Conservation (phyloP, 106 monocot species). For the Xerophyta viscosa region DNA sequence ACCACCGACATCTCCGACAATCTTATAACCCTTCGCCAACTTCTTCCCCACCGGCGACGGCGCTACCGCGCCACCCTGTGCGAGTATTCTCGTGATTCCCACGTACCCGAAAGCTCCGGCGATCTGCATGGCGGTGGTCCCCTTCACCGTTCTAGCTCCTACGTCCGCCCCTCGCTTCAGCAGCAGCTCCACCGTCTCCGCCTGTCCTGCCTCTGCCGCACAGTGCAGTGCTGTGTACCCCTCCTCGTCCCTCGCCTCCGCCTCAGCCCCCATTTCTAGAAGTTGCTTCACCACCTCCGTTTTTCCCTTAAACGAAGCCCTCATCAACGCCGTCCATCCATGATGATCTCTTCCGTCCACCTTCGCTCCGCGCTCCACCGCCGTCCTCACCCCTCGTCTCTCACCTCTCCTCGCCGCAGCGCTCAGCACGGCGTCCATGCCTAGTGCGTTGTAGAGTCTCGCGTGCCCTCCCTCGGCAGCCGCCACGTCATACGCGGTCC, state of each 20-base stretch:
- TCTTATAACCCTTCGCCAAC: too few relatives aligned
- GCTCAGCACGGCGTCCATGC: slow-evolving; percentile 16
- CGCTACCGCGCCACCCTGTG: too few relatives aligned
- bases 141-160: too few relatives aligned
- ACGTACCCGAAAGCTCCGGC: too few relatives aligned
- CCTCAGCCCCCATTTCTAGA: slow-evolving; percentile 27
- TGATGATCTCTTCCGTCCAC: slow-evolving; percentile 30
- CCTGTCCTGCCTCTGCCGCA: slow-evolving; percentile 37
- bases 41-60: too few relatives aligned
- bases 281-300: slow-evolving; percentile 22
- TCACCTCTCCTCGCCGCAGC: slow-evolving; percentile 43
- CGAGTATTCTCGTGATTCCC: too few relatives aligned
- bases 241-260: slow-evolving; percentile 30
- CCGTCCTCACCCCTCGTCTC: background rate
- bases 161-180: too few relatives aligned
- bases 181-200: slow-evolving; percentile 23
- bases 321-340: slow-evolving; percentile 56
- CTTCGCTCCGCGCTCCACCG: slow-evolving; percentile 29
- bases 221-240: slow-evolving; percentile 56
- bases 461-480: slow-evolving; percentile 25
- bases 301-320: slow-evolving; percentile 47
- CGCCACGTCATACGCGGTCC: slow-evolving; percentile 38
- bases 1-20: too few relatives aligned
- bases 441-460: slow-evolving; percentile 21
- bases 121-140: too few relatives aligned